These are phyloP conservation scores for Ophiostoma montium DNA, from an alignment of 2,329 filamentous ascomycete species.

Conservation along the genomic window DNA sequence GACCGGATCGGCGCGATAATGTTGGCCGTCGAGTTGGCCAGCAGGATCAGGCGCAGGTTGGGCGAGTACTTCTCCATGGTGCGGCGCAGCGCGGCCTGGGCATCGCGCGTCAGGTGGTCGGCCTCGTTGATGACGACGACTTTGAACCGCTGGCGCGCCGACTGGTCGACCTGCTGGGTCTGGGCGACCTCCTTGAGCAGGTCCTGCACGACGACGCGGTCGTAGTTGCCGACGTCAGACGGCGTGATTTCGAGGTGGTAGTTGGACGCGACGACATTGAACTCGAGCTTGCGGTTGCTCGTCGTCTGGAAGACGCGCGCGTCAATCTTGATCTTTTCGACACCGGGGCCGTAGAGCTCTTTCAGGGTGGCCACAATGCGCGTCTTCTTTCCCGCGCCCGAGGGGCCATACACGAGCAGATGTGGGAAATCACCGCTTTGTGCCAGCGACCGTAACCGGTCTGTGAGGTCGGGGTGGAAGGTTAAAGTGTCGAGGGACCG, in stretches of 20 bases:
- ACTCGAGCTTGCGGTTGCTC: slow-evolving; percentile 93
- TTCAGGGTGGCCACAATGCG: slow-evolving; percentile 90
- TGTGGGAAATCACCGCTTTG: slow-evolving; percentile 97
- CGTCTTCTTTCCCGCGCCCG: slow-evolving; percentile 94
- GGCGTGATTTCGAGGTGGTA: slow-evolving; percentile 99
- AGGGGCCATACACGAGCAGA: slow-evolving; percentile 91
- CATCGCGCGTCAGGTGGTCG: slow-evolving; percentile 84
- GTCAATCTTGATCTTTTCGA: slow-evolving; percentile 99
- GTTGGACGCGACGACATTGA: slow-evolving; percentile 94
- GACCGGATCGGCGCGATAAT: slow-evolving; percentile 98
- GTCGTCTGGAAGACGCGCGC: slow-evolving; percentile 91
- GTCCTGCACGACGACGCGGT: slow-evolving; percentile 90
- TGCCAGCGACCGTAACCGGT: slow-evolving; percentile 72
- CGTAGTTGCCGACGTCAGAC: slow-evolving; percentile 90
- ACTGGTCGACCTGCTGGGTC: slow-evolving; percentile 94
- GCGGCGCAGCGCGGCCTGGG: slow-evolving; percentile 81
- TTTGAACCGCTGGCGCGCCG: slow-evolving; percentile 87
- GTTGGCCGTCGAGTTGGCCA: slow-evolving; percentile 93
- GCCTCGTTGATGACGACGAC: slow-evolving; percentile 99
- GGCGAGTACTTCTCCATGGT: slow-evolving; percentile 99
- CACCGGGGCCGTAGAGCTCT: slow-evolving; percentile 85
- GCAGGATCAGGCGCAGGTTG: slow-evolving; percentile 77
- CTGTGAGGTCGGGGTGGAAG: slow-evolving; percentile 81
- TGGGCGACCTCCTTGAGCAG: slow-evolving; percentile 95
- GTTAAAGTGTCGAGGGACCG: slow-evolving; percentile 63